These are phyloP conservation scores for Priceomyces carsonii DNA, from an alignment of 805 yeast species.

Conservation along the genomic window DNA sequence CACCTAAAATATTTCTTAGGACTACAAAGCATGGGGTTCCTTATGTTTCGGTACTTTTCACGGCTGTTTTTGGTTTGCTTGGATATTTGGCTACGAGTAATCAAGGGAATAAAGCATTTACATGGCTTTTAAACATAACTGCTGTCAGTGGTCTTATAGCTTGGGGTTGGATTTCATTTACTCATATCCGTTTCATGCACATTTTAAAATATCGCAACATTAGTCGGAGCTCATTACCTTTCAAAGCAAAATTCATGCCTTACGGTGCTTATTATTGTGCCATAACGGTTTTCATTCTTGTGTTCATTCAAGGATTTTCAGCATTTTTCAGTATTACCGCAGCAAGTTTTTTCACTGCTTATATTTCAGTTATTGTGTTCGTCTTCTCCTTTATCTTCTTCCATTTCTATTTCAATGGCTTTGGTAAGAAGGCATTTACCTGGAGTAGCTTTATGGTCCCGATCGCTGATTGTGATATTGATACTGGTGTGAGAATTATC, in stretches of 20 bases:
- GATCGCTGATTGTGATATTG: constrained; percentile 66
- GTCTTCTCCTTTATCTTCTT: constrained; percentile 54
- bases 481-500: constrained; percentile 62
- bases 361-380: constrained; percentile 67
- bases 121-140: constrained; percentile 75
- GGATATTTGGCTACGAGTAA: constrained; percentile 57
- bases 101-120: constrained; percentile 59
- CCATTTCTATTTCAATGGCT: constrained; percentile 52
- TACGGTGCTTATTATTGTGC: constrained; percentile 64
- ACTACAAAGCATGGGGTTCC: constrained; percentile 66
- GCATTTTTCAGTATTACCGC: constrained; percentile 60
- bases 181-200: constrained; percentile 71
- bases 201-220: constrained; percentile 64
- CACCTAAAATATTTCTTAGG: constrained; percentile 51
- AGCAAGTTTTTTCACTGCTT: constrained; percentile 64
- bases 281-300: constrained; percentile 52
- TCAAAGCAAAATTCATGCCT: constrained; percentile 73
- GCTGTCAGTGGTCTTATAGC: constrained; percentile 75
- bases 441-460: constrained; percentile 44
- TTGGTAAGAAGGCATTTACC: constrained; percentile 28
- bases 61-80: constrained; percentile 62
- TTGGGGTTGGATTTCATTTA: constrained; percentile 65
- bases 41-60: constrained; percentile 52
- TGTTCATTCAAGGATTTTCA: constrained; percentile 70
- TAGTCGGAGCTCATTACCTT: constrained; percentile 69